Conservation (phyloP, 2,329 filamentous ascomycete genomes). For the Cercospora zeina region DNA sequence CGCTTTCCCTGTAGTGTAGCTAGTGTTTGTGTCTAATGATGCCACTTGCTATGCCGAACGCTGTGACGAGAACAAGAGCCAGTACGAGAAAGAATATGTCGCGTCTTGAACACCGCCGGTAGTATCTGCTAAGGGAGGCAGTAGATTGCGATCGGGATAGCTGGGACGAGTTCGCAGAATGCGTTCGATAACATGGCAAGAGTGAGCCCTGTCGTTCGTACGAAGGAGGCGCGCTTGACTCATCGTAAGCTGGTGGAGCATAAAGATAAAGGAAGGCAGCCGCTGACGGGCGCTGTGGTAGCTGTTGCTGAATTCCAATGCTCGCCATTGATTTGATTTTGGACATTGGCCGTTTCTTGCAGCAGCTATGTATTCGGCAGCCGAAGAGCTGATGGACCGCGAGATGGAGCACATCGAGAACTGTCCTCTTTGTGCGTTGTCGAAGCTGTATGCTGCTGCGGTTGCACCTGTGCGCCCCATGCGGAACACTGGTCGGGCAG, state of each 20-base stretch:
- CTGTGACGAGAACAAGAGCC: conserved; percentile 1
- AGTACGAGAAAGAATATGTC: conserved; percentile 3
- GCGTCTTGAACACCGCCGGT: background rate
- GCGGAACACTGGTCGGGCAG: background rate
- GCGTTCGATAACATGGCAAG: background rate
- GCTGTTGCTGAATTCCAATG: background rate
- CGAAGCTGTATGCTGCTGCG: background rate
- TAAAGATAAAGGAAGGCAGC: conserved; percentile 10
- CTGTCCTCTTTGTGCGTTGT: background rate
- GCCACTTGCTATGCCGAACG: conserved; percentile 12
- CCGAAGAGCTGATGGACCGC: background rate
- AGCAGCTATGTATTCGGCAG: background rate
- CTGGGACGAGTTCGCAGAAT: background rate
- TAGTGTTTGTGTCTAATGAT: conserved; percentile 6
- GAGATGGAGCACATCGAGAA: background rate
- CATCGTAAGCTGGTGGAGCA: conserved; percentile 11
- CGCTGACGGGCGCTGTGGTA: conserved; percentile 8
- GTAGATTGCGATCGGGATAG: background rate
- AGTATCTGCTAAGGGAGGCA: background rate
- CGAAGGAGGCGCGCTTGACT: conserved; percentile 9
- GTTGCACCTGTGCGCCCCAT: background rate
- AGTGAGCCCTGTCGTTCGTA: conserved; percentile 7
- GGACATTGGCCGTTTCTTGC: background rate
- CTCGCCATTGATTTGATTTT: background rate
- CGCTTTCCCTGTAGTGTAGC: background rate